Evolutionary conservation across 2,329 filamentous ascomycete species (phyloP).

Genomic region (Penicillium fuscoglaucum): DNA sequence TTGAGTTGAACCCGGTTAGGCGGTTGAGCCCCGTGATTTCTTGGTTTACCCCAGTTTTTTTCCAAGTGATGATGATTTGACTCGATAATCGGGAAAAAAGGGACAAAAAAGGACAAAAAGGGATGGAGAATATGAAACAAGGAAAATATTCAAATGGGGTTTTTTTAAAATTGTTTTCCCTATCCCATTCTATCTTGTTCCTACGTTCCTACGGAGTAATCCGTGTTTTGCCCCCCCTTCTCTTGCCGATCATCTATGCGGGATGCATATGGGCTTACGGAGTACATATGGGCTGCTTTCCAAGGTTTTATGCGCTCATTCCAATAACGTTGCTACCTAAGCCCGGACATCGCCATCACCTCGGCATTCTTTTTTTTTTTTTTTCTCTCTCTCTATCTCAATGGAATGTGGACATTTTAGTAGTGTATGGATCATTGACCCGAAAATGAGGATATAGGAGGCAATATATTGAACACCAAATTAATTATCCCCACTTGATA

Average conservation of each 20-base stretch:
- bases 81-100: background rate
- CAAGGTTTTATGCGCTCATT: background rate
- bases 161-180: background rate
- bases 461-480: background rate
- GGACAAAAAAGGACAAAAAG: background rate
- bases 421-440: background rate
- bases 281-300: background rate
- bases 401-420: background rate
- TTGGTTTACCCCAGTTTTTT: background rate
- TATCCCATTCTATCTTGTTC: background rate
- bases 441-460: background rate
- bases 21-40: slow-evolving; percentile 6
- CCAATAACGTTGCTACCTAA: background rate
- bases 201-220: background rate
- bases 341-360: background rate
- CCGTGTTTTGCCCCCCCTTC: background rate
- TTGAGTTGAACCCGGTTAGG: background rate
- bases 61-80: background rate
- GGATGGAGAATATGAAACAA: background rate
- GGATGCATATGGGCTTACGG: background rate
- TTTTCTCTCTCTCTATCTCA: background rate
- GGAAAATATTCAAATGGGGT: background rate
- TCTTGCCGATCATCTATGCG: background rate
- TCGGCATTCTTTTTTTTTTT: background rate
- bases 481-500: background rate